Base-by-base conservation (phyloP, 805 yeast genomes). In the Lachancea mirantina region DNA sequence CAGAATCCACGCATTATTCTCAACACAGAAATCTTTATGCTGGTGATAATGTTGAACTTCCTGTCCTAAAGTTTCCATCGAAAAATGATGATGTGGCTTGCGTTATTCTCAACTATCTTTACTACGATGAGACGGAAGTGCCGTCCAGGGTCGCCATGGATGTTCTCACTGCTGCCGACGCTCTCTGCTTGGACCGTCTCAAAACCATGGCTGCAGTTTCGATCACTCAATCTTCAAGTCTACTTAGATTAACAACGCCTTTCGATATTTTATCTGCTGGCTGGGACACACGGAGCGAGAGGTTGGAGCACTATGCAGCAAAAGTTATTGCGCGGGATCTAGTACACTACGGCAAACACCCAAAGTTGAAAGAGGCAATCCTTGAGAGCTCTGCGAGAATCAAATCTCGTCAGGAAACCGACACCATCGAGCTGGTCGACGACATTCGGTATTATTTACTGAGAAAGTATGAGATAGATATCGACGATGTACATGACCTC, bases 381-480 rank as follows among this genome's bases (percentile, higher is more conserved):
- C 51, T 67, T 14, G 66, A 64, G 41, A 65, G 74, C 49, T 79
- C 89, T 0, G 41, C 47, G 10, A 59, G 84, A 44, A 80, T 83
- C 30, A 47, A 67, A 14, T 56, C 52, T 10, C 67, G 92, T 49
- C 76, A 83, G 43, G 84, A 76, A 39, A 78, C 82, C 0, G 94
- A 83, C 57, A 78, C 89, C 1, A 78, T 83, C 48, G 94, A 83
- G 46, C 60, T 83, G 43, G 64, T 83, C 17, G 94, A 82, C 55
- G 94, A 82, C 57, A 76, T 83, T 8, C 62, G 87, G 41, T 83
- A 68, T 52, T 78, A 76, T 42, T 53, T 83, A 28, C 34, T 55
- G 10, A 42, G 52, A 27, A 54, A 52, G 28, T 47, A 55, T 32
- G 46, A 47, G 6, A 37, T 57, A 25, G 58, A 54, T 23, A 42